A percentile compares a stretch with the other conserved stretches of the same genome.
Evolutionary conservation across 202 grass and related monocot genomes (phyloP).

Genomic region (Digitaria exilis): DNA sequence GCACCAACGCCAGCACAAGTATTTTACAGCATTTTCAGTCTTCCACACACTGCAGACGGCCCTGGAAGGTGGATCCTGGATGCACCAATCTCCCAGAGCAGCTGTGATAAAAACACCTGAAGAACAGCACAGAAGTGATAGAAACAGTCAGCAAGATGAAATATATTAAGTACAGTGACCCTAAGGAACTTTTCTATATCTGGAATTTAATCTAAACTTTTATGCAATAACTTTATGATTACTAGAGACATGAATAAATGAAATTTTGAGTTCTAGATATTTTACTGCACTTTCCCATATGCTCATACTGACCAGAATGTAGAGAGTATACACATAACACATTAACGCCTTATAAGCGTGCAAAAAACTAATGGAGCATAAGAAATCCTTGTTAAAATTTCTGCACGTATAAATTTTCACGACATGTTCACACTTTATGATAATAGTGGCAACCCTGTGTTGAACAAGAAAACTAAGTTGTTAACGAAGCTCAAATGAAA

Average conservation of each 20-base stretch:
- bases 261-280: not conserved
- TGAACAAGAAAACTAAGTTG: not conserved
- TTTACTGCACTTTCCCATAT: not conserved
- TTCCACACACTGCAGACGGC: not conserved
- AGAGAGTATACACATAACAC: not conserved
- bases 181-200: not conserved
- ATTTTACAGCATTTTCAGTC: slow-evolving; percentile 25
- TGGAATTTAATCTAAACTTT: not conserved
- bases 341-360: not conserved
- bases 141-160: not conserved
- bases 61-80: slow-evolving; percentile 28
- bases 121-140: too few relatives aligned
- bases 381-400: not conserved
- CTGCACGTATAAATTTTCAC: not conserved
- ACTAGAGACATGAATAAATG: not conserved
- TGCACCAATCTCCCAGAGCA: slow-evolving; percentile 35
- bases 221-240: not conserved
- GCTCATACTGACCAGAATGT: not conserved
- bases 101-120: slow-evolving; percentile 20
- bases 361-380: not conserved
- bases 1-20: not conserved
- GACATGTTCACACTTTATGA: not conserved
- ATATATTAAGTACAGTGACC: slow-evolving; percentile 17
- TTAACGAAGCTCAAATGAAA: not conserved
- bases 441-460: not conserved